Evolutionary conservation across 108 stramenopile species (phyloP), one percentile per base, ranked within the genome.

Genomic region (Schizochytrium sp.): DNA sequence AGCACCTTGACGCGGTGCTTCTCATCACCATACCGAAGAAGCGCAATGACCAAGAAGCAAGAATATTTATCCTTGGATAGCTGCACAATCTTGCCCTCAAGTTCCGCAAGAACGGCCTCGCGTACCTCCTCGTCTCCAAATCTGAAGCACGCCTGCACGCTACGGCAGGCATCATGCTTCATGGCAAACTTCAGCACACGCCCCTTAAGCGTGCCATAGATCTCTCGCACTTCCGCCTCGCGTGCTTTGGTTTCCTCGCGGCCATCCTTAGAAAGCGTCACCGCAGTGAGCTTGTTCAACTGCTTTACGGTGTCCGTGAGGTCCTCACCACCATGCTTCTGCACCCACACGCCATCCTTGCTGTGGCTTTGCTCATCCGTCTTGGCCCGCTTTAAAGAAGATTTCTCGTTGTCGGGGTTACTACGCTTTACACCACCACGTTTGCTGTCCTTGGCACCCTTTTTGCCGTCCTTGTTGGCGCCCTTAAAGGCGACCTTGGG

Each of bases 121-220:
- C 76, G 76, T n/a, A 83, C 40, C 15, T 7, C 53, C 53, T 83
- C 76, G 53, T 55, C 28, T 13, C 76, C 76, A 83, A 83, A 83
- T n/a, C 76, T 17, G 76, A 83, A 83, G 76, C 76, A 83, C 15
- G 28, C 47, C 76, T 83, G 76, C 50, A 83, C 53, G 47, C 50
- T 55, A 5, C 76, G 47, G 50, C 50, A 55, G 50, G 53, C 50
- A 53, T 83, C 76, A 53, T 83, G 76, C 76, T 55, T 83, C 50
- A 49, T 55, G 47, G 76, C 76, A 42, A 55, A 83, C 76, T 55
- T 83, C 50, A 83, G 76, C 47, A 83, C 38, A 38, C 53, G 47
- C 50, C 76, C 76, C 53, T 83, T 55, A 2, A 83, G 47, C 76
- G 47, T 38, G 13, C n/a, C 53, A 28, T 55, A 83, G 15, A 83